Evolutionary conservation across 192 early-diverging fungal species (phyloP).

Genomic region (Coemansia sp.): DNA sequence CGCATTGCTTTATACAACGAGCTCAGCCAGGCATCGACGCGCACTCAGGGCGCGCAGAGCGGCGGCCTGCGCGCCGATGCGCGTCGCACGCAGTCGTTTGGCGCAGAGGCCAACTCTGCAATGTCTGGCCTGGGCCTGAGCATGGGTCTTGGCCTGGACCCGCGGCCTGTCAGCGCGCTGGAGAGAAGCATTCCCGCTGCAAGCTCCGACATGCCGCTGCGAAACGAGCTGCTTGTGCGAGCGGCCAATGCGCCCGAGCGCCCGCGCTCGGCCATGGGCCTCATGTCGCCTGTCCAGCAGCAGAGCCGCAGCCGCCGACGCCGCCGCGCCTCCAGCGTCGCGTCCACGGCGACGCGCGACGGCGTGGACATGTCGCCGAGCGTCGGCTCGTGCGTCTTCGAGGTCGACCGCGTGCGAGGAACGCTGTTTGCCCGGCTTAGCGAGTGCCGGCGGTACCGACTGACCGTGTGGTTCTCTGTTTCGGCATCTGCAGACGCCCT

Average conservation of each 20-base stretch:
- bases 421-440: conserved; percentile 14
- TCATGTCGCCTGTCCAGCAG: conserved; percentile 6
- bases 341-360: not conserved
- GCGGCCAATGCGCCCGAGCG: conserved; percentile 7
- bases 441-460: conserved; percentile 9
- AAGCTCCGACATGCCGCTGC: not conserved
- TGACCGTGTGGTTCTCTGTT: conserved; percentile 19
- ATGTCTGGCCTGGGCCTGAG: not conserved
- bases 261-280: conserved; percentile 23
- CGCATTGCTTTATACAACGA: conserved; percentile 17
- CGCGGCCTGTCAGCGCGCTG: conserved; percentile 15
- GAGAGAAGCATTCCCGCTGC: not conserved
- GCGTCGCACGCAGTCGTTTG: conserved; percentile 17
- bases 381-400: conserved; percentile 11
- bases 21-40: not conserved
- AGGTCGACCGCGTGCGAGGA: conserved; percentile 11
- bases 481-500: conserved; percentile 5
- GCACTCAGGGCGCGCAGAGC: not conserved
- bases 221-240: not conserved
- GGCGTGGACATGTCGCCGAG: not conserved
- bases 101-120: conserved; percentile 2
- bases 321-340: conserved; percentile 2
- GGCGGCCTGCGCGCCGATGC: not conserved
- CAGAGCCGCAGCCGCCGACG: not conserved
- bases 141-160: not conserved